Base-by-base conservation (phyloP, 208 protist species). In the Trypanosoma vivax region DNA sequence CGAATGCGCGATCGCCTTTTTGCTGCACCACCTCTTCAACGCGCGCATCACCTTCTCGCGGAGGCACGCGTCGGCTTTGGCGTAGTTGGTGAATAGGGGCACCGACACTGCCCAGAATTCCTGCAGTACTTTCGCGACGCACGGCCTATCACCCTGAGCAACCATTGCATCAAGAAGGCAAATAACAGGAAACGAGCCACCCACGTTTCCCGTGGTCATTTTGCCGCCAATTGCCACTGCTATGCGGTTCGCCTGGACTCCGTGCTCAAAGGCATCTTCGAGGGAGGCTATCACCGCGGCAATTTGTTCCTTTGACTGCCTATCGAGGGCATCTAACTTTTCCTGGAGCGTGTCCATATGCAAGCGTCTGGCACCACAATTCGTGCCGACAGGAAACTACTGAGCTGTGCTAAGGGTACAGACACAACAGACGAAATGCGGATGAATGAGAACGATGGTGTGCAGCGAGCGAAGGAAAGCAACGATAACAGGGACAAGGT, bases 231-330 rank as follows among this genome's bases (percentile, higher is more conserved):
- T 50, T 16, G 70, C 69, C 19, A 88, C 47, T 23, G 85, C 80
- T 31, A 86, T 58, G 29, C 71, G 71, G 5, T 64, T 45, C 5
- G 85, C 70, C 28, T 67, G 38, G 14, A 79, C 70, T 31, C 50
- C 50, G 14, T 47, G 39, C 2, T 24, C 19, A 25, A 24, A 58
- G 3, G 60, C 60, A 27, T 28, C 9, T 29, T 54, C 34, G 14
- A 66, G n/a, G 11, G 43, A 43, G 3, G 40, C 29, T 28, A 59
- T 42, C 11, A 42, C 64, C 5, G 51, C 46, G 13, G 53, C 52
- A 23, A 92, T 92, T 18, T 75, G 70, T 56, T 92, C 79, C 40
- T 84, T 79, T 13, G 77, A 87, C 59, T 92, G 77, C 35, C 69
- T 64, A 39, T 73, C 30, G 43, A 92, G 69, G 2, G 45, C 50